Evolutionary conservation across 148 eudicot genomes (phyloP).

Genomic region (Vaccinium macrocarpon): DNA sequence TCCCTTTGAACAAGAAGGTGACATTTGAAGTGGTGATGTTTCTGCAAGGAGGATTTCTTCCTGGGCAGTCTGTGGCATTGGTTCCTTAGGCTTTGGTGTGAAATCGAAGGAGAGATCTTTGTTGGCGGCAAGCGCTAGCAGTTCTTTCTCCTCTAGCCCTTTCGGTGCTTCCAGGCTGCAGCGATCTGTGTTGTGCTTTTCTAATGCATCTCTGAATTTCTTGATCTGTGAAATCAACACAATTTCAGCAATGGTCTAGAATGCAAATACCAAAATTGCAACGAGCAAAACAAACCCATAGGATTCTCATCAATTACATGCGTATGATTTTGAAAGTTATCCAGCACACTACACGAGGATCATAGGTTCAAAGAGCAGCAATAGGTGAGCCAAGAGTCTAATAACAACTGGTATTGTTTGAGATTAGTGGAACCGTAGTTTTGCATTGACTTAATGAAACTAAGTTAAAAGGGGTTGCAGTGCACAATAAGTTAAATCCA

Average conservation of each 20-base stretch:
- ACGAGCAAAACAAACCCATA: background rate
- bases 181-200: conserved; percentile 49
- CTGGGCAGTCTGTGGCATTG: conserved; percentile 16
- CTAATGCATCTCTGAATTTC: conserved; percentile 79
- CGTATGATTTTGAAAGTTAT: background rate
- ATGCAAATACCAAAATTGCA: background rate
- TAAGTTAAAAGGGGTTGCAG: no score
- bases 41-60: conserved; percentile 10
- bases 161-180: conserved; percentile 67
- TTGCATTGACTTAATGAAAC: background rate
- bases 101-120: conserved; percentile 62
- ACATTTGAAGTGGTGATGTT: conserved; percentile 1
- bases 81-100: conserved; percentile 45
- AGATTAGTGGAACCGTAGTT: background rate
- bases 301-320: background rate
- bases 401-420: background rate
- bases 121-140: conserved; percentile 67
- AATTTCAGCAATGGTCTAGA: background rate
- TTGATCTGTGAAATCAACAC: conserved; percentile 50
- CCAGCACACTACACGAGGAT: no score
- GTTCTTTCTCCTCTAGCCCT: conserved; percentile 79
- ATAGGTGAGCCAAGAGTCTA: background rate
- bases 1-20: conserved; percentile 4
- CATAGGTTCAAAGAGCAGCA: background rate
- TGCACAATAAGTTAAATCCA: background rate